These are phyloP conservation scores for Aureobasidium uvarum DNA, from an alignment of 2,329 filamentous ascomycete species.

Conservation along the genomic window DNA sequence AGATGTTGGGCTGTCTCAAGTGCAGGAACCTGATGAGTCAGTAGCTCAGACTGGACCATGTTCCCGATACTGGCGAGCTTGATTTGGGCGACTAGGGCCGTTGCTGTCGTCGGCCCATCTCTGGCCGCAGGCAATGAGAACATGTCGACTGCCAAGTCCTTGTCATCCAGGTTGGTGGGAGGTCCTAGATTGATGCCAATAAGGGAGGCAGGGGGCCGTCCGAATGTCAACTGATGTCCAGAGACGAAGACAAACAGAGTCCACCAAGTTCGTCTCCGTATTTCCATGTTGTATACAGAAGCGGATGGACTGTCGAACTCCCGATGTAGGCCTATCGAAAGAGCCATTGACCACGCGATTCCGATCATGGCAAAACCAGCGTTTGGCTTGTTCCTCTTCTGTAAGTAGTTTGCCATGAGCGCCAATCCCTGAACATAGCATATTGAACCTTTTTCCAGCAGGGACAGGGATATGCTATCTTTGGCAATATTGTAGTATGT, in stretches of 20 bases:
- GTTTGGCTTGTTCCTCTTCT: background rate
- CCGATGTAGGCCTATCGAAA: background rate
- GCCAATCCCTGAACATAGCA: background rate
- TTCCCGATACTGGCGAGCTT: background rate
- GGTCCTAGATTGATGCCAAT: background rate
- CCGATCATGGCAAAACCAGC: background rate
- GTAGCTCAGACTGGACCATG: background rate
- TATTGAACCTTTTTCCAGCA: background rate
- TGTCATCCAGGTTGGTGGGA: background rate
- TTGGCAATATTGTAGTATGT: background rate
- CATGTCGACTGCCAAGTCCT: background rate
- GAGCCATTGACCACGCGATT: background rate
- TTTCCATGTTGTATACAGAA: background rate
- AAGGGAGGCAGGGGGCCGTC: background rate
- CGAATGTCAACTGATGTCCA: background rate
- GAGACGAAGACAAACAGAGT: background rate
- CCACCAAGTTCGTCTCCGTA: background rate
- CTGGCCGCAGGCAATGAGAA: background rate
- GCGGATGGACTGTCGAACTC: background rate
- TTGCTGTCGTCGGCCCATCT: background rate
- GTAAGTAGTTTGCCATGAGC: background rate
- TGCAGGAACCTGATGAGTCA: background rate
- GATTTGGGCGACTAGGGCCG: background rate
- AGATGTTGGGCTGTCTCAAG: background rate
- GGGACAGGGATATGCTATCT: background rate